Evolutionary conservation across 192 early-diverging fungal species (phyloP), one percentile per base, ranked within the genome.

Genomic region (Rhizophlyctis rosea): DNA sequence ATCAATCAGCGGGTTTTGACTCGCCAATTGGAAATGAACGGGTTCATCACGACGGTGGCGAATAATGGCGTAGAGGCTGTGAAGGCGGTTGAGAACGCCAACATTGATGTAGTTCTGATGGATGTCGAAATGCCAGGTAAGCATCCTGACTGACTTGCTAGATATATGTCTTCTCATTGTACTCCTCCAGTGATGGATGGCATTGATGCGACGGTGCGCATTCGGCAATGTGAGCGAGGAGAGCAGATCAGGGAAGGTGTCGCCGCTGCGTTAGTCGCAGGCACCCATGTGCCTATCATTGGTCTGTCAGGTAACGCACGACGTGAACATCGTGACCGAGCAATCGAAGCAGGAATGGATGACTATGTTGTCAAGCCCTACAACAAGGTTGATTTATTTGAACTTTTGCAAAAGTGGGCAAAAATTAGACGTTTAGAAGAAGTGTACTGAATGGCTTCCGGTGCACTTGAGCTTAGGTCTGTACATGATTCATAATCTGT

Each of bases 281-380:
- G n/a, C n/a, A n/a, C n/a, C n/a, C n/a, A 57, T 7, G 59, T 80
- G 25, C 78, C 75, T 7, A 81, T 81, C 34, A 80, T 81, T 68
- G 80, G 74, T 1, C 52, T 82, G 32, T 79, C 80, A 4, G 80
- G 77, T 7, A 79, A 76, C 53, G 80, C 80, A 0, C 60, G 78
- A 11, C 60, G 56, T 4, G 77, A 71, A 34, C 73, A 77, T 0
- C 60, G 59, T 28, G 71, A 77, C 21, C 69, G 63, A 39, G 77
- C 76, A n/a, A 28, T 77, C 24, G 65, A 68, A n/a, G n/a, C n/a
- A n/a, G n/a, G n/a, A n/a, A n/a, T n/a, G n/a, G n/a, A n/a, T n/a
- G n/a, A n/a, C n/a, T n/a, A n/a, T n/a, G n/a, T n/a, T n/a, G n/a
- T n/a, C n/a, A n/a, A n/a, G n/a, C n/a, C 59, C 4, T 60, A 60